Base-by-base conservation (phyloP, 495 filamentous ascomycete species). In the Geopyxis carbonaria region DNA sequence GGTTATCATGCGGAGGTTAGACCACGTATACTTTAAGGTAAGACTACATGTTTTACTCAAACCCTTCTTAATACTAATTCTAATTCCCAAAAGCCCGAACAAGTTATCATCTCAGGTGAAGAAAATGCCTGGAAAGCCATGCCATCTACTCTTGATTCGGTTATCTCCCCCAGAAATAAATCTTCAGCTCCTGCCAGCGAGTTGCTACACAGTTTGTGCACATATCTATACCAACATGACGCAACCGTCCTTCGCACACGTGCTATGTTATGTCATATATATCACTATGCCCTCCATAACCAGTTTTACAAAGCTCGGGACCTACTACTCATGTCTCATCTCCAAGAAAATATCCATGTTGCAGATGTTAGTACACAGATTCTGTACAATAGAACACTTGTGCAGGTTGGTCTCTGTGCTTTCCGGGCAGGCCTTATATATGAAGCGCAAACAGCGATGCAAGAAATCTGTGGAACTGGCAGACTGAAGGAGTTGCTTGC, bases 251-350 rank as follows among this genome's bases (percentile, higher is more conserved):
- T 93, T 57, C 77, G 87, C 34, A 91, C 91, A 42, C 79, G 91
- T 42, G 86, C 89, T 13, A 94, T 95, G 83, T 70, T 97, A 34
- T 93, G 82, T 67, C 85, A 95, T 61, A 86, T 95, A 42, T 97
- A 95, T 65, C 93, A 89, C 76, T 72, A 93, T 37, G 89, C 89
- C 23, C 69, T 95, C 31, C 89, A 97, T 59, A 86, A 95, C 59
- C 75, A 93, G 42, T 95, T 94, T 68, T 95, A 92, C 69, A 79
- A 78, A 53, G 80, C 89, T 53, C 83, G 91, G 50, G 89, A 99
- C 59, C 81, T 95, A 75, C 87, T 95, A 78, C 73, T 99, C 56
- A 95, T 95, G 79, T 95, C 91, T n/a, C 89, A 99, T 63, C 63
- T 99, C 53, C 82, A 93, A 55, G 89, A 99, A 64, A 92, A 75